Conservation (phyloP, 495 filamentous ascomycete genomes). For the Daldinia childiae region DNA sequence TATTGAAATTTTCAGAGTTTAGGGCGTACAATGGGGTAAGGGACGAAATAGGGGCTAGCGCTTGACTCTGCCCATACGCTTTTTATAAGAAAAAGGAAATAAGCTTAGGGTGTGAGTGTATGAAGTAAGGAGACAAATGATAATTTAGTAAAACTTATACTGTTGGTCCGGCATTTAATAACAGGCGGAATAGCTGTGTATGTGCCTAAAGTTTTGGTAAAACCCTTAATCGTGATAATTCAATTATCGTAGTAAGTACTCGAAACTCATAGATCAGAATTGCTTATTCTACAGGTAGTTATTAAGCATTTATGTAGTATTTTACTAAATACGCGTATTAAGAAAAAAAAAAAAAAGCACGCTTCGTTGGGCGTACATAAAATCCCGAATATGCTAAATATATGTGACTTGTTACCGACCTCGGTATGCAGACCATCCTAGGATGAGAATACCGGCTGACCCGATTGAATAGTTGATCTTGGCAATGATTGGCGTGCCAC, state of each 20-base stretch:
- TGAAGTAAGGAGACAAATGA: neutral
- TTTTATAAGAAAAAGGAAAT: neutral
- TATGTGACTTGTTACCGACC: too few relatives aligned
- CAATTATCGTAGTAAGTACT: neutral
- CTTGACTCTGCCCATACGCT: neutral
- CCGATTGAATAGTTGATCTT: conserved; percentile 29
- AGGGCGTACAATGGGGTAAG: too few relatives aligned
- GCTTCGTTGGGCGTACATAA: neutral
- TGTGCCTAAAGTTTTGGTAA: neutral
- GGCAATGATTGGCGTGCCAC: conserved; percentile 27
- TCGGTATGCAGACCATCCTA: too few relatives aligned
- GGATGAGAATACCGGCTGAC: conserved; percentile 20
- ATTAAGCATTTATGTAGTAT: too few relatives aligned
- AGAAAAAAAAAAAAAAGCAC: neutral
- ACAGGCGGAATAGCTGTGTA: neutral
- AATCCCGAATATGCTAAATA: too few relatives aligned
- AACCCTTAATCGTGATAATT: neutral
- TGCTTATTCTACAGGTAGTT: too few relatives aligned
- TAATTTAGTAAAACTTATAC: neutral
- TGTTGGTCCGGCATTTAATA: neutral
- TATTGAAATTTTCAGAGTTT: too few relatives aligned
- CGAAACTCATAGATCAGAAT: neutral
- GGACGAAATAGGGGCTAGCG: too few relatives aligned
- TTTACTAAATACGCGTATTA: neutral
- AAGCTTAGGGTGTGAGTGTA: neutral